A percentile compares a stretch with the other conserved stretches of the same genome.
Evolutionary conservation across 192 early-diverging fungal species (phyloP).

Genomic region (Umbelopsis ramanniana): DNA sequence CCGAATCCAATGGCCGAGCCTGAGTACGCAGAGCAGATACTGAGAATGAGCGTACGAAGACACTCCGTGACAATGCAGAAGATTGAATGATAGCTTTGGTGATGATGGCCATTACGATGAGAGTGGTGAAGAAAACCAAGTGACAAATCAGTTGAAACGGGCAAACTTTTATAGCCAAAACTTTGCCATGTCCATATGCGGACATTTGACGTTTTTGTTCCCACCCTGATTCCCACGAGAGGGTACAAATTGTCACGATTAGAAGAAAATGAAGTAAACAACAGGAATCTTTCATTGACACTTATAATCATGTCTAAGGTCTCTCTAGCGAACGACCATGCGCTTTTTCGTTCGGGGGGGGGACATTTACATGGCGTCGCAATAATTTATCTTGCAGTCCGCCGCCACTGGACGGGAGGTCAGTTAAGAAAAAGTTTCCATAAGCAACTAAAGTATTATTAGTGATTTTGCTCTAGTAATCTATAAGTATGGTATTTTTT

Average conservation of each 20-base stretch:
- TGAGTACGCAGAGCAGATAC: background rate
- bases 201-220: constrained; percentile 23
- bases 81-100: background rate
- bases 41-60: constrained; percentile 6
- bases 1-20: constrained; percentile 8
- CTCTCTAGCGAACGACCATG: too few relatives aligned
- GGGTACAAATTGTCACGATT: constrained; percentile 5
- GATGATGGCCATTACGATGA: constrained; percentile 1
- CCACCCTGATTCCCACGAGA: constrained; percentile 21
- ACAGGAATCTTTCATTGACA: background rate
- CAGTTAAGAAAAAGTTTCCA: too few relatives aligned
- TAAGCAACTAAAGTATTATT: too few relatives aligned
- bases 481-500: background rate
- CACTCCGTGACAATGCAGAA: constrained; percentile 1
- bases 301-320: too few relatives aligned
- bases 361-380: too few relatives aligned
- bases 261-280: background rate
- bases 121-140: background rate
- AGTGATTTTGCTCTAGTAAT: background rate
- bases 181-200: background rate
- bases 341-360: too few relatives aligned
- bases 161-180: constrained; percentile 12
- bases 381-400: too few relatives aligned
- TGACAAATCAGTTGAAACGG: constrained; percentile 19
- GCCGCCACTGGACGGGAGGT: too few relatives aligned